Evolutionary conservation across 1,139 yeast species (phyloP).

Genomic region (Suhomyces atakaporum): DNA sequence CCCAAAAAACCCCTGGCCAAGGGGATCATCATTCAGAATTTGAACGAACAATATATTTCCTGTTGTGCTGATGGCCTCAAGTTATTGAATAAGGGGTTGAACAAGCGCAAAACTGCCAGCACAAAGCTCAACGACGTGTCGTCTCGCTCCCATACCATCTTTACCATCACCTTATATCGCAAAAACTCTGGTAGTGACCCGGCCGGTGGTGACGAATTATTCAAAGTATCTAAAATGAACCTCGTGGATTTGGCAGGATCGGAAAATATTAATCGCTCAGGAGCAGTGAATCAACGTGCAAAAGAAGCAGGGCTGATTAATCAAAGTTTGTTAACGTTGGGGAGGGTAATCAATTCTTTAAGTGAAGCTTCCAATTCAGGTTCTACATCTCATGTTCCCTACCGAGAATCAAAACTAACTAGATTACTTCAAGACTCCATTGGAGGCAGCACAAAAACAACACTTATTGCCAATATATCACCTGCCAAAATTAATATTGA

Average conservation of each 20-base stretch:
- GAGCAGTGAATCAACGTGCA: constrained; percentile 76
- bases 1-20: constrained; percentile 5
- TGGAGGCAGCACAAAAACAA: constrained; percentile 81
- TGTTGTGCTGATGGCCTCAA: constrained; percentile 56
- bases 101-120: constrained; percentile 62
- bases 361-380: constrained; percentile 30
- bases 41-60: constrained; percentile 56
- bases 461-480: constrained; percentile 78
- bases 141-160: constrained; percentile 73
- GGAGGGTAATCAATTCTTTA: constrained; percentile 78
- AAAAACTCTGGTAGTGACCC: constrained; percentile 22
- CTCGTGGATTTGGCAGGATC: constrained; percentile 90
- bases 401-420: constrained; percentile 82
- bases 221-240: constrained; percentile 66
- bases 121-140: constrained; percentile 71
- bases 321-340: constrained; percentile 78
- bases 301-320: constrained; percentile 89
- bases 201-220: constrained; percentile 32
- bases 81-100: constrained; percentile 55
- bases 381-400: constrained; percentile 63
- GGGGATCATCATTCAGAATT: constrained; percentile 50
- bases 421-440: constrained; percentile 77
- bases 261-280: constrained; percentile 76
- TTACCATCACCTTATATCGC: constrained; percentile 60
- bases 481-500: constrained; percentile 75